A percentile compares a stretch with the other conserved stretches of the same genome.
Evolutionary conservation across 495 filamentous ascomycete genomes (phyloP).

Genomic region (Ramalina intermedia): DNA sequence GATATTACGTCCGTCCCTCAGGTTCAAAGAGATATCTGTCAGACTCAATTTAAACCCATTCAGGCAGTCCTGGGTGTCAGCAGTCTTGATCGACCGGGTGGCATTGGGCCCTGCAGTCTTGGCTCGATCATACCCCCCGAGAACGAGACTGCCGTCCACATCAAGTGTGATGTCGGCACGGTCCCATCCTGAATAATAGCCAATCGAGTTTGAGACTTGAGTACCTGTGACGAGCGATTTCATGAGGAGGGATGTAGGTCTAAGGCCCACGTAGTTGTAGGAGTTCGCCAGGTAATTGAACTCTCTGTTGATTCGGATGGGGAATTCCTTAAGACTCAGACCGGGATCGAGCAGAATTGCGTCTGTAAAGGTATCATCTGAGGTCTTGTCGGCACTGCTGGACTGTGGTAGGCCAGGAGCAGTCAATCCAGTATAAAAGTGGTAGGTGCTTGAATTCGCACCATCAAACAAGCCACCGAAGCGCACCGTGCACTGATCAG

Average conservation of each 20-base stretch:
- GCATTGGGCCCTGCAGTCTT: slow-evolving; percentile 23
- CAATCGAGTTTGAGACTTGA: slow-evolving; percentile 24
- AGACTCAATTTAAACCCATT: slow-evolving; percentile 23
- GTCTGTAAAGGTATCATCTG: neutral
- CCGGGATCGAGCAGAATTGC: slow-evolving; percentile 1
- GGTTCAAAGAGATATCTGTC: slow-evolving; percentile 21
- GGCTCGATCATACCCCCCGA: slow-evolving; percentile 31
- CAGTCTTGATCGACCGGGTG: slow-evolving; percentile 10
- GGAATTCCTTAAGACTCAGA: slow-evolving; percentile 9
- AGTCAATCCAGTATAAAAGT: neutral
- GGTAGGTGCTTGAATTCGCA: slow-evolving; percentile 3
- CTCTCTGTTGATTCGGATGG: slow-evolving; percentile 8
- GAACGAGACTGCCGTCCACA: slow-evolving; percentile 26
- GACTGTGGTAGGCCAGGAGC: neutral
- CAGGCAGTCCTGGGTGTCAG: slow-evolving; percentile 14
- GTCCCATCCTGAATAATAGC: slow-evolving; percentile 26
- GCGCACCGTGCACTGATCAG: neutral
- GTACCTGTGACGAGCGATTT: slow-evolving; percentile 19
- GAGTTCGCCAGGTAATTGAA: slow-evolving; percentile 5
- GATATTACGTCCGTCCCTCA: slow-evolving; percentile 18
- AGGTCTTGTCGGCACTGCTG: neutral
- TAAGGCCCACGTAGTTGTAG: slow-evolving; percentile 15
- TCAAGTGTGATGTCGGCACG: slow-evolving; percentile 15
- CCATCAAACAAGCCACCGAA: slow-evolving; percentile 7
- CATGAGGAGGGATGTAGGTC: slow-evolving; percentile 26